These are phyloP conservation scores for Rhodamnia argentea DNA, from an alignment of 345 rosid genomes.

Conservation along the genomic window DNA sequence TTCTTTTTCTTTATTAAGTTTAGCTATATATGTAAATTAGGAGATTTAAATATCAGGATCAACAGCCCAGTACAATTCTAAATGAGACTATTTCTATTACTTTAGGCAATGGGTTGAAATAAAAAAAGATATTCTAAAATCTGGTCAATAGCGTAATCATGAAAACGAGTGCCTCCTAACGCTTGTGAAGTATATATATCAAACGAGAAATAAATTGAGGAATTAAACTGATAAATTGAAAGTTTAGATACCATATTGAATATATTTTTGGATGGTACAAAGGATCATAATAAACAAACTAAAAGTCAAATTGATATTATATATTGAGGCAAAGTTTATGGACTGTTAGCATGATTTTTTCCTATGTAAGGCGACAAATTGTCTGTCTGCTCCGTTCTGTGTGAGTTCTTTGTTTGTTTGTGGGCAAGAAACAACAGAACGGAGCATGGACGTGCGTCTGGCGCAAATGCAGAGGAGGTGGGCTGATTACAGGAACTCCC, in stretches of 20 bases:
- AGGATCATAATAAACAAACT: background rate
- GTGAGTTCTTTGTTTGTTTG: background rate
- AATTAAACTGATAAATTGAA: background rate
- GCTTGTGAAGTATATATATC: no score
- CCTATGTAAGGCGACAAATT: background rate
- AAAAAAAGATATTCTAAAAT: background rate
- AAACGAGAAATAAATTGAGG: background rate
- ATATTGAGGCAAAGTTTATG: conserved; percentile 4
- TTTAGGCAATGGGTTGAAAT: background rate
- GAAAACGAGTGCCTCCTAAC: background rate
- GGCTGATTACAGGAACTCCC: conserved; percentile 62
- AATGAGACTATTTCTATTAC: background rate
- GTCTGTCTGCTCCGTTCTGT: background rate
- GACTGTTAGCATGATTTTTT: background rate
- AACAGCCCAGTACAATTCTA: background rate
- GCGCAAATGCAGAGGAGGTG: conserved; percentile 64
- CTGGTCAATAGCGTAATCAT: background rate
- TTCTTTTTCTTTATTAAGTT: background rate
- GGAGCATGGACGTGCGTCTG: conserved; percentile 43
- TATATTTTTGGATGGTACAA: background rate
- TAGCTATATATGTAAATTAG: background rate
- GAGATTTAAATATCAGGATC: background rate
- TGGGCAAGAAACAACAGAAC: background rate
- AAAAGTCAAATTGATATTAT: background rate
- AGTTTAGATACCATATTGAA: background rate